phyloP scores from a whole-genome alignment of 192 early-diverging fungal genomes.

The Paraglomus brasilianum region DNA sequence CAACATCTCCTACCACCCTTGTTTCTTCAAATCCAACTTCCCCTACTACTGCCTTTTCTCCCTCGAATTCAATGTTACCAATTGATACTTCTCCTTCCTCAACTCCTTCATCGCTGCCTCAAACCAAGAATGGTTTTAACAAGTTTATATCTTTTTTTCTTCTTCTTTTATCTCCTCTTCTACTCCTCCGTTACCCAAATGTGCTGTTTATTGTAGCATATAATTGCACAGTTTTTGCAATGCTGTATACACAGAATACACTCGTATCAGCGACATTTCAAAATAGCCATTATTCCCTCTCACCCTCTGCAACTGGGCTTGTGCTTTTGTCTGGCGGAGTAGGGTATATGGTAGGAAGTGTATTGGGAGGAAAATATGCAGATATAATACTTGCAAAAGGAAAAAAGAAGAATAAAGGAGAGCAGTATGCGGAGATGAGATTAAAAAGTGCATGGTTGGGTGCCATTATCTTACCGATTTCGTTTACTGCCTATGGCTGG shows the following conservation, averaged over 20 bases:
- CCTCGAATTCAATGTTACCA: too few relatives aligned
- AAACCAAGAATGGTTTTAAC: background rate
- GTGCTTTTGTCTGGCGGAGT: slow-evolving; percentile 38
- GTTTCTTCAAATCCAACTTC: too few relatives aligned
- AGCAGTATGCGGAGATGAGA: slow-evolving; percentile 13
- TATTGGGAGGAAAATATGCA: slow-evolving; percentile 44
- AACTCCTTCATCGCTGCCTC: background rate
- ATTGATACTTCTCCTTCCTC: background rate
- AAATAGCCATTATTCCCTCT: background rate
- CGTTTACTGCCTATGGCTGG: slow-evolving; percentile 39
- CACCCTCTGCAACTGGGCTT: background rate
- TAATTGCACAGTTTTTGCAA: background rate
- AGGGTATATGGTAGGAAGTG: slow-evolving; percentile 44
- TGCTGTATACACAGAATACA: background rate
- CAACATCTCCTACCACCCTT: too few relatives aligned
- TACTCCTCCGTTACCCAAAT: background rate
- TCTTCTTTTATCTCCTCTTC: background rate
- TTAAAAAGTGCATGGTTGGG: slow-evolving; percentile 38
- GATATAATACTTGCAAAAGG: slow-evolving; percentile 32
- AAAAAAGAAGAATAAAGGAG: slow-evolving; percentile 16
- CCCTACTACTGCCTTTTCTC: too few relatives aligned
- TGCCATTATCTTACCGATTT: slow-evolving; percentile 32
- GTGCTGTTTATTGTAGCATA: background rate
- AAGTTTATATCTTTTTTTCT: too few relatives aligned
- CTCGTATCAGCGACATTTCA: background rate